Evolutionary conservation across 305 asterid species (phyloP), one percentile per base, ranked within the genome.

Genomic region (Andrographis paniculata): DNA sequence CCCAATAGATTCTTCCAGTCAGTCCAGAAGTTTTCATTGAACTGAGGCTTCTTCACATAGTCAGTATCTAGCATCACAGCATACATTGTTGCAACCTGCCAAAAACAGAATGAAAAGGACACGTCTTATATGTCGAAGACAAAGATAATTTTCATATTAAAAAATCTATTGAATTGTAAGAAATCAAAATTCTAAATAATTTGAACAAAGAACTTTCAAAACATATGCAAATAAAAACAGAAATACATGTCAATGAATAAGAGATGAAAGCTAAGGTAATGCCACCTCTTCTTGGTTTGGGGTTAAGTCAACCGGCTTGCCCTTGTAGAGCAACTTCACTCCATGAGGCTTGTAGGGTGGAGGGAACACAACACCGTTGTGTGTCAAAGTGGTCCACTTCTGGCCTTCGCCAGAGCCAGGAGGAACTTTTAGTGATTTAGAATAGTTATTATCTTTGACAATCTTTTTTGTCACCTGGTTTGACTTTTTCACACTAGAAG

Each of bases 381-480:
- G 99, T 48, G 67, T 86, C 80, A 92, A 71, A 20, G 87, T 87
- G 50, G 84, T 76, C 99, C 99, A 92, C 74, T 92, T 92, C 76
- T 87, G 84, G 66, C 95, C 97, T 55, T 83, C 99, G 49, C 99
- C 99, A 60, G 97, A 92, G 61, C 92, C 53, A 16, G 99, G 97
- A 52, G 74, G 83, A 53, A 82, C 70, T 72, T 61, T 91, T 10
- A 86, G 87, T 31, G 99, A 78, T 71, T 73, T 82, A 13, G 95
- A 75, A 67, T 74, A 87, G 52, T 73, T 65, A 9, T 91, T 59
- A 42, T 47, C 68, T 56, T 84, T 87, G 47, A 58, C 55, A 56
- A 78, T 30, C 65, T 76, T 84, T 59, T 72, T 77, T 6, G 74
- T 59, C 31, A 75, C 77, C 66, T 60, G 71, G 67, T 58, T 59